Percentiles rank a stretch among this genome's conserved stretches.
Evolutionary conservation across 192 early-diverging fungal species (phyloP).

Genomic region (Dissophora ornata): DNA sequence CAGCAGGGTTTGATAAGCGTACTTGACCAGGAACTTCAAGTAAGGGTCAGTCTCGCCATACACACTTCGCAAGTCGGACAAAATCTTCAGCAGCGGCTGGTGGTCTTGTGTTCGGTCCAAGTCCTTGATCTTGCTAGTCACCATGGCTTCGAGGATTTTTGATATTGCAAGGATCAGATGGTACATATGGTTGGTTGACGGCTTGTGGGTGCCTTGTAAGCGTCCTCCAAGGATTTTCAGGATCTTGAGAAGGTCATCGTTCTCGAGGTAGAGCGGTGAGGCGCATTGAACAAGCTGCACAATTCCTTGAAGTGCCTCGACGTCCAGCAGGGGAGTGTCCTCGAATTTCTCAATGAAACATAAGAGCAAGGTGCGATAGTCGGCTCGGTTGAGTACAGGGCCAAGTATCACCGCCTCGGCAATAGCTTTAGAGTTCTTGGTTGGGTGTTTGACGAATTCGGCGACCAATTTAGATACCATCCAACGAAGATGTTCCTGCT

Average conservation of each 20-base stretch:
- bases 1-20: slow-evolving; percentile 9
- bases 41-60: slow-evolving; percentile 10
- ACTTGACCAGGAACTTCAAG: slow-evolving; percentile 7
- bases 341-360: slow-evolving; percentile 1
- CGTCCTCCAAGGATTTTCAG: background rate
- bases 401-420: background rate
- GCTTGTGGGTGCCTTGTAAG: slow-evolving; percentile 4
- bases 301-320: slow-evolving; percentile 1
- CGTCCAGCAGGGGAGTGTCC: background rate
- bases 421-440: background rate
- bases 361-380: background rate
- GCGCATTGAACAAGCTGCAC: slow-evolving; percentile 7
- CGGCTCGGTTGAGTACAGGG: background rate
- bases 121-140: background rate
- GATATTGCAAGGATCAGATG: slow-evolving; percentile 11
- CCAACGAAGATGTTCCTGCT: background rate
- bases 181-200: background rate
- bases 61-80: background rate
- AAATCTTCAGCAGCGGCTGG: background rate
- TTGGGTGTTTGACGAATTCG: background rate
- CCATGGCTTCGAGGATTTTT: slow-evolving; percentile 15
- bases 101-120: slow-evolving; percentile 7
- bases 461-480: background rate
- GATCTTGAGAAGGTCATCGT: slow-evolving; percentile 4
- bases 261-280: background rate